Evolutionary conservation across 2,329 filamentous ascomycete species (phyloP), one percentile per base, ranked within the genome.

Genomic region (Trichoderma semiorbis): DNA sequence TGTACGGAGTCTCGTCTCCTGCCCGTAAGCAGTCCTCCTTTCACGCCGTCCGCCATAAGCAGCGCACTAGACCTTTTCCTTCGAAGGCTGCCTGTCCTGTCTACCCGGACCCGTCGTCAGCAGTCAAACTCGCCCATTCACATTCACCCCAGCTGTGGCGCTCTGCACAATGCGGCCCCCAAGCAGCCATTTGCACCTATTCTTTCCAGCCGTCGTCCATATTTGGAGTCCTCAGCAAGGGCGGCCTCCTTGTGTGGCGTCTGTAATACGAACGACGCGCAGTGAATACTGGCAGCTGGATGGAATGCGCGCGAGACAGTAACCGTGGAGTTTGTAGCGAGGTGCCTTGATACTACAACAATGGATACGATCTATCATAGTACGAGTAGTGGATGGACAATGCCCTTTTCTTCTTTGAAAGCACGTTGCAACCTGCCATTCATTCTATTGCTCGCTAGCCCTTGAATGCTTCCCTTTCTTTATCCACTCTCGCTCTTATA

Each of bases 161-260:
- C 57, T 50, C 55, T 53, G 28, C 55, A 32, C 39, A 18, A 36
- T 26, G 43, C 65, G 67, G 67, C 67, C 67, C 67, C 67, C 67
- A 69, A 61, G 7, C 66, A 30, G 26, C 57, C 30, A 69, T 47
- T 47, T 14, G 24, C 36, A 60, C 26, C 30, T 50, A 32, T 43
- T 36, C 34, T 28, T 18, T 57, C 7, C 28, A 53, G 39, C 28
- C 55, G 10, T 61, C 21, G 30, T 69, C 67, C 57, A 69, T 61
- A 61, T 69, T 62, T 69, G 66, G 66, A 69, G 12, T 62, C 39
- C n/a, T 69, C 57, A 69, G 39, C 34, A 53, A 61, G 34, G 66
- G 66, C 66, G 66, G 66, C 66, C 66, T 69, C 66, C 57, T 21
- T 61, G 36, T 39, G 39, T 69, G 66, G 66, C 66, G 55, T 62